Conservation (phyloP, 345 rosid genomes). For the Laguncularia racemosa region DNA sequence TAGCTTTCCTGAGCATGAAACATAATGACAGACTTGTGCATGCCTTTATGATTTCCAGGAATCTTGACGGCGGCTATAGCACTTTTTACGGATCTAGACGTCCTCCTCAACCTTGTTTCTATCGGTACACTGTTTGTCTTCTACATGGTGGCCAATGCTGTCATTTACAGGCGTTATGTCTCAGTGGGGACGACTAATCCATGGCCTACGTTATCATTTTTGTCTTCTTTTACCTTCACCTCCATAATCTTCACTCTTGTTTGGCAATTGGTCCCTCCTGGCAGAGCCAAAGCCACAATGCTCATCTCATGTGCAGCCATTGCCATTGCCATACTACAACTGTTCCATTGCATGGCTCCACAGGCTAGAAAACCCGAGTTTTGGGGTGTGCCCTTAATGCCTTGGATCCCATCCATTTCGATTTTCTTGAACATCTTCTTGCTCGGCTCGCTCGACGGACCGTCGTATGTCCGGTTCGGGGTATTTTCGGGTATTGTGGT, state of each 20-base stretch:
- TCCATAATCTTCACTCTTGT: constrained; percentile 54
- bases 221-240: constrained; percentile 47
- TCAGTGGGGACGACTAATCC: constrained; percentile 55
- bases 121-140: constrained; percentile 92
- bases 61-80: constrained; percentile 77
- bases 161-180: constrained; percentile 71
- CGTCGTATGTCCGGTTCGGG: constrained; percentile 63
- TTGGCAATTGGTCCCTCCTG: constrained; percentile 56
- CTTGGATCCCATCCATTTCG: constrained; percentile 77
- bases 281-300: constrained; percentile 43
- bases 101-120: constrained; percentile 77
- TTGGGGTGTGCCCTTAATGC: constrained; percentile 94
- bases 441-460: constrained; percentile 62
- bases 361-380: constrained; percentile 69
- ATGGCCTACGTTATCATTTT: constrained; percentile 71
- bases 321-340: constrained; percentile 35
- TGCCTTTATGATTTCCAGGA: constrained; percentile 27
- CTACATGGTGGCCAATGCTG: constrained; percentile 93
- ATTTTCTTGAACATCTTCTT: constrained; percentile 79
- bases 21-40: too few species aligned
- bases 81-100: constrained; percentile 61
- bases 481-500: constrained; percentile 55
- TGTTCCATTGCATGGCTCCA: constrained; percentile 48
- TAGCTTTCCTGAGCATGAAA: too few species aligned
- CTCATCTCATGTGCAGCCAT: constrained; percentile 35